Base-by-base conservation (phyloP, 2,329 filamentous ascomycete species). In the Cercospora beticola region DNA sequence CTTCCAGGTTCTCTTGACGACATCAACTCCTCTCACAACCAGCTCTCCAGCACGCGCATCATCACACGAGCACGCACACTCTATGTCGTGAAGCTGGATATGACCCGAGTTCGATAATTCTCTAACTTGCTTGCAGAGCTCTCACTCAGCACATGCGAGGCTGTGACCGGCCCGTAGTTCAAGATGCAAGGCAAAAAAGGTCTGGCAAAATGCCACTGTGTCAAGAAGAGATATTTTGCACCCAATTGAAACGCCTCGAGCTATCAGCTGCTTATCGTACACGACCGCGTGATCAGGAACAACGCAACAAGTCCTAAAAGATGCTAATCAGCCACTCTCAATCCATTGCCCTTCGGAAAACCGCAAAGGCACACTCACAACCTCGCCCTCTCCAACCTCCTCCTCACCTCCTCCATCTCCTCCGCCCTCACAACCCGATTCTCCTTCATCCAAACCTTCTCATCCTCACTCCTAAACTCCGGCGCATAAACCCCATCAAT, bases 401-500 rank as follows among this genome's bases (percentile, higher is more conserved):
- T 40, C 36, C 66, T 54, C 31, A 46, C 63, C 7, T 16, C 59
- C 60, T 66, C 66, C 68, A 70, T 70, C 68, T 70, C 54, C 40
- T 59, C 54, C 6, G 68, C 60, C 26, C 46, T 30, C 18, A 70
- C 70, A 10, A 68, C 70, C 18, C 68, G 63, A 36, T 73, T 71
- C 64, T 71, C 72, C 49, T 28, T 52, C 16, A 49, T 65, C 68
- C 72, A 72, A 26, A 76, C 64, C 68, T 71, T 70, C 70, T 75
- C 74, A 18, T 73, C 78, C 69, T 81, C 78, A 26, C 76, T 81
- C 30, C 66, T 72, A 14, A 69, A 76, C 62, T 75, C 76, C 16
- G 82, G 82, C 28, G 81, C 78, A 52, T 76, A 71, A 7, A 82
- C 18, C 0, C 81, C 82, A 26, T 84, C 78, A 12, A 83, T 74